Conservation (phyloP, 768 basidiomycete genomes). For the Chiua virens region DNA sequence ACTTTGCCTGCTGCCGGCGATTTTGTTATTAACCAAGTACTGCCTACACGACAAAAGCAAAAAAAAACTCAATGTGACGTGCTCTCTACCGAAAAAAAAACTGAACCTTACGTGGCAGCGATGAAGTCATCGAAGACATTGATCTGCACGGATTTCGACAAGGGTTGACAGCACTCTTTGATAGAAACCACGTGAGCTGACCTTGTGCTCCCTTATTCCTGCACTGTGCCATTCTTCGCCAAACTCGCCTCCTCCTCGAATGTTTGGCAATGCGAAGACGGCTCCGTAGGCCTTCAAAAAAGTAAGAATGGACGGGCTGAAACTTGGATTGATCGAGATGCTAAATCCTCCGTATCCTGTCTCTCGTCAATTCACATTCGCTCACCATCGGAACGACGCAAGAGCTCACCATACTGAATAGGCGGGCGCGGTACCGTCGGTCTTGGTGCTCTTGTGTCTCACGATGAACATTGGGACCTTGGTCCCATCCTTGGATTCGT, state of each 20-base stretch:
- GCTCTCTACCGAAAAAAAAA: neutral
- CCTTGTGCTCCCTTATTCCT: constrained; percentile 71
- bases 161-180: constrained; percentile 1
- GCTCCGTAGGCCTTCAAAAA: constrained; percentile 72
- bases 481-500: constrained; percentile 75
- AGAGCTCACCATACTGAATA: constrained; percentile 67
- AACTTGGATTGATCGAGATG: constrained; percentile 69
- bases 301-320: constrained; percentile 69
- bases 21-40: constrained; percentile 71
- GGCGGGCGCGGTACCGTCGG: constrained; percentile 74
- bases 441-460: constrained; percentile 63
- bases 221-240: constrained; percentile 84
- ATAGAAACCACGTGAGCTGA: constrained; percentile 23
- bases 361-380: neutral
- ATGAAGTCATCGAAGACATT: constrained; percentile 86
- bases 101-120: constrained; percentile 61
- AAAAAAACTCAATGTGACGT: neutral
- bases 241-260: constrained; percentile 74
- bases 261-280: constrained; percentile 58
- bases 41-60: constrained; percentile 41
- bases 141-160: constrained; percentile 35
- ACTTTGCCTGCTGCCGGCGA: constrained; percentile 68
- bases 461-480: constrained; percentile 86
- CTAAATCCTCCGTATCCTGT: constrained; percentile 82
- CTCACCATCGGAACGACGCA: neutral